Evolutionary conservation across 2,329 filamentous ascomycete genomes (phyloP), one percentile per base, ranked within the genome.

Genomic region (Fusarium annulatum): DNA sequence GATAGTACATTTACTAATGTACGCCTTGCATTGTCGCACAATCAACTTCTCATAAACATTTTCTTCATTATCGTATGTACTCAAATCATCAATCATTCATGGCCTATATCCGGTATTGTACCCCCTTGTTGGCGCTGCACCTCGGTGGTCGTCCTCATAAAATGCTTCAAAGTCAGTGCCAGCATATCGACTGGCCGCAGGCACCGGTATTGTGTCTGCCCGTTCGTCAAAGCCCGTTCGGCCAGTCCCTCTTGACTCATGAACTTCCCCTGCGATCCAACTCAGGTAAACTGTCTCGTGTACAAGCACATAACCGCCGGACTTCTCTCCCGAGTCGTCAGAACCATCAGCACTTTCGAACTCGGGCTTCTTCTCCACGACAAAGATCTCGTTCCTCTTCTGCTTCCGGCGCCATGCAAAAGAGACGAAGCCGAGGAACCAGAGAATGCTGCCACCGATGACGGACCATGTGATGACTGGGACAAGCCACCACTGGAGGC

Each of bases 211-310:
- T 9, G 64, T 58, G 19, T 68, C 63, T 26, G 58, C 23, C 0
- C 42, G 67, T 10, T 71, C 61, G 11, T 69, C 63, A 38, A 69
- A 67, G 2, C 42, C 57, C 36, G 52, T 59, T 8, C 56, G 43
- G 4, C 64, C 71, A 10, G 72, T 59, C 18, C 67, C 62, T 33
- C 70, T 66, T 16, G 73, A 51, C 7, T 60, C 71, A 28, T 77
- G 68, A 18, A 77, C 77, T 56, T 82, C 81, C 21, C 67, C 77
- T 1, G 78, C 81, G 21, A 80, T 78, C 81, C 81, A 82, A 51
- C 79, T 79, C 19, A 82, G 62, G 56, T 80, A 82, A 0, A 82
- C 80, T 10, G 80, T 82, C 72, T 82, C 81, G n/a, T 82, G 81
- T 12, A 81, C 76, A 33, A 82, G 76, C 6, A 82, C 77, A 34